Conservation (phyloP, 2,329 filamentous ascomycete species). For the Botrytis tulipae region DNA sequence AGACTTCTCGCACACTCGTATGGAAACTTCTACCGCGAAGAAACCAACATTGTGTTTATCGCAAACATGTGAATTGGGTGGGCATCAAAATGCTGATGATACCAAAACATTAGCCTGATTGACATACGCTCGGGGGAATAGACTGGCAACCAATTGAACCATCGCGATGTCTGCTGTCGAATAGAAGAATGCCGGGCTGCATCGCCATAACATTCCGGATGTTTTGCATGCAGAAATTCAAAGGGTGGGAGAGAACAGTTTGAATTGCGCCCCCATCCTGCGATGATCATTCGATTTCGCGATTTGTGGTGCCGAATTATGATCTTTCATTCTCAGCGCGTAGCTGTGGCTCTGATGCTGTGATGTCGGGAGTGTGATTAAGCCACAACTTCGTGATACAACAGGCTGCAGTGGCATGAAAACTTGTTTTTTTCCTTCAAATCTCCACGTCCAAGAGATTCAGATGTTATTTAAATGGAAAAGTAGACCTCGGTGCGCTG, state of each 20-base stretch:
- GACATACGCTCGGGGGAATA: too few species aligned
- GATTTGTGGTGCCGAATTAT: not conserved
- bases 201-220: not conserved
- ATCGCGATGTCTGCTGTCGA: not conserved
- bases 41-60: too few species aligned
- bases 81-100: not conserved
- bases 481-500: conserved; percentile 4
- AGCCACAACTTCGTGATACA: not conserved
- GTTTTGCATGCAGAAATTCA: not conserved
- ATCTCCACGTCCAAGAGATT: not conserved
- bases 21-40: not conserved
- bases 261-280: not conserved
- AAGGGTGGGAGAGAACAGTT: not conserved
- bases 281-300: not conserved
- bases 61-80: not conserved
- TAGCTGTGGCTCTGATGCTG: not conserved
- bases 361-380: not conserved
- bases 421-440: not conserved
- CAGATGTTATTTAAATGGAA: not conserved
- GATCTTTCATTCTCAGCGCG: not conserved
- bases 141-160: not conserved
- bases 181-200: not conserved
- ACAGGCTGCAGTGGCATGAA: not conserved
- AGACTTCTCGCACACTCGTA: not conserved
- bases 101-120: not conserved